Evolutionary conservation across 140 eudicot species (phyloP), one percentile per base, ranked within the genome.

Genomic region (Senecio squalidus): DNA sequence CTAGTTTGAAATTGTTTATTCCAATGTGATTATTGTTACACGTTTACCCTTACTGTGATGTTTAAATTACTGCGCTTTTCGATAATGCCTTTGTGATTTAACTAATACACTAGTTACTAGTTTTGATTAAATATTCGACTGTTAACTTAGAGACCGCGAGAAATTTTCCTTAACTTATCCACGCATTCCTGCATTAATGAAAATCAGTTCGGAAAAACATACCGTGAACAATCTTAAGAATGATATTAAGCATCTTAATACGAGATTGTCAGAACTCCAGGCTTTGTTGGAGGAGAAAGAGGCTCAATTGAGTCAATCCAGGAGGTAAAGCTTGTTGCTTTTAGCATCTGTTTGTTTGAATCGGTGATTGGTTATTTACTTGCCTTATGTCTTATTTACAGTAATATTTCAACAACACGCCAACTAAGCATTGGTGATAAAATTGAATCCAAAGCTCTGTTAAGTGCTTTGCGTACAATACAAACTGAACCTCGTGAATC

Each of bases 131-230:
- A 4, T 43, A 27, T 30, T 13, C 21, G 58, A 43, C 36, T 57
- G 23, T 22, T 25, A 17, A 47, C 30, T 29, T 50, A 21, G 25
- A 38, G 13, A 57, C 22, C 45, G 8, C 38, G 52, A 18, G 9
- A 23, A 64, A 21, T 10, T 71, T 39, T 83, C 83, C 87, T 87
- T 92, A 82, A 82, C 85, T 80, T 69, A 64, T 59, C 68, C 73
- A 92, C 96, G 98, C 81, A 80, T 77, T 76, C 98, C 98, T 73
- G 92, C 96, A 22, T 76, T 92, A 68, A 60, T 92, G 75, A 92
- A 87, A 76, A 92, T 92, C 75, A 79, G 96, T 76, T 84, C 96
- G 33, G 96, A 92, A 46, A 92, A 75, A 70, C 76, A 75, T 43
- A 75, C 86, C 11, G 80, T 92, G 63, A 79, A 72, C 70, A 78